A percentile compares a stretch with the other conserved stretches of the same genome.
These are phyloP conservation scores for Macrotyloma uniflorum DNA, from an alignment of 306 rosid species.

Conservation along the genomic window DNA sequence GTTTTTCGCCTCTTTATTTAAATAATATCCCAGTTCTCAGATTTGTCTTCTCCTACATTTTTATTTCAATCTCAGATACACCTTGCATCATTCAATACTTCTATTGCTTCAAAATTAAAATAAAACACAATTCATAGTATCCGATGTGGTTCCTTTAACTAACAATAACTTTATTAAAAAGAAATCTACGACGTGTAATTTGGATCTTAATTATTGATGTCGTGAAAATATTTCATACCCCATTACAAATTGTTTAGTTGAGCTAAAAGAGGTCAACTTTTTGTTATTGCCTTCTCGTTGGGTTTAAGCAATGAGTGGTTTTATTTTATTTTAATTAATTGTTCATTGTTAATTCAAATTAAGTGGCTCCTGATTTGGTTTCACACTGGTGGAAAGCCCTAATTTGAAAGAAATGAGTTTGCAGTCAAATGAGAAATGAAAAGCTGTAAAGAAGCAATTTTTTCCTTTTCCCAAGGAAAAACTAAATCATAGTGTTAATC, in stretches of 20 bases:
- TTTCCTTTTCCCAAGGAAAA: conserved; percentile 20
- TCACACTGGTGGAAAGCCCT: background rate
- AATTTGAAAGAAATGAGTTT: conserved; percentile 4
- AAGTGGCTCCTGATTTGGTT: background rate
- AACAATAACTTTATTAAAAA: background rate
- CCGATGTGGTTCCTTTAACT: conserved; percentile 2
- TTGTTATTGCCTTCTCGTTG: background rate
- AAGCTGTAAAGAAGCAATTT: background rate
- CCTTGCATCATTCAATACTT: background rate
- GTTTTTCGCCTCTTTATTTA: conserved; percentile 10
- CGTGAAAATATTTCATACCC: background rate
- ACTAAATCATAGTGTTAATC: background rate
- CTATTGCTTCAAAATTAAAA: background rate
- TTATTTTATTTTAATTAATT: background rate
- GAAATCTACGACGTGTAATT: background rate
- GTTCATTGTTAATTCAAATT: too few species aligned
- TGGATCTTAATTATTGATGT: background rate
- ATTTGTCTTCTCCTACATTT: background rate
- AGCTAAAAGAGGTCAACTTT: background rate
- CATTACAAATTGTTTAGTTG: background rate
- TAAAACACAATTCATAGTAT: background rate
- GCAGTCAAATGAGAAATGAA: conserved; percentile 25
- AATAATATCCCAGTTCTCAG: conserved; percentile 6
- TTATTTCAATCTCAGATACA: conserved; percentile 11
- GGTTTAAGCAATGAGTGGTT: background rate